phyloP scores from a whole-genome alignment of 169 alveolate genomes.

The Plasmodium knowlesi region DNA sequence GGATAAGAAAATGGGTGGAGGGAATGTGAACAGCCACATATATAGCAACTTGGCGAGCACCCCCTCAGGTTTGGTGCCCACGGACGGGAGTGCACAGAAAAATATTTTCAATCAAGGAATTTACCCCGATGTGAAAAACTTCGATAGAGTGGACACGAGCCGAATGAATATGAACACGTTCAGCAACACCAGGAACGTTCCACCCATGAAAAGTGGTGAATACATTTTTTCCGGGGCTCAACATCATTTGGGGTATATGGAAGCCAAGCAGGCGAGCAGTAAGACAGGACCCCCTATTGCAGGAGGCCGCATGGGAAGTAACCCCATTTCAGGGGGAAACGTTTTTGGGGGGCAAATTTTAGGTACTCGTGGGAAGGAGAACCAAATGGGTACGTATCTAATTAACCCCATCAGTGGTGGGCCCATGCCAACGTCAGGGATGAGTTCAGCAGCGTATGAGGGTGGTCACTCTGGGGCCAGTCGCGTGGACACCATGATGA shows the following conservation, averaged over 20 bases:
- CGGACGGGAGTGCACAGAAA: conserved; percentile 1
- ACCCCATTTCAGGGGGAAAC: not conserved
- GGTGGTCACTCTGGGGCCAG: not conserved
- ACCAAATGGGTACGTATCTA: not conserved
- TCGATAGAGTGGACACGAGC: conserved; percentile 2
- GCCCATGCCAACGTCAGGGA: not conserved
- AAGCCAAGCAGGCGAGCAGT: not conserved
- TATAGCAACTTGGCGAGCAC: not conserved
- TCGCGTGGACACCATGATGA: conserved; percentile 4
- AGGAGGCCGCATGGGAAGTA: conserved; percentile 1
- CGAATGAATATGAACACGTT: conserved; percentile 29
- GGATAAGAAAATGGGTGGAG: not conserved
- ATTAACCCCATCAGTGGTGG: not conserved
- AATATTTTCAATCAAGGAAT: not conserved
- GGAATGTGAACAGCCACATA: not conserved
- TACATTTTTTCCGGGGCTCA: not conserved
- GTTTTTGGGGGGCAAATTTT: not conserved
- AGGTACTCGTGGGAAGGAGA: not conserved
- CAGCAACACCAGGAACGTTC: conserved; percentile 30
- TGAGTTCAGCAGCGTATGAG: not conserved
- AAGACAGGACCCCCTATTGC: not conserved
- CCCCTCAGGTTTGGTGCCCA: not conserved
- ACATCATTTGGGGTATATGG: conserved; percentile 6
- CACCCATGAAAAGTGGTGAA: conserved; percentile 12
- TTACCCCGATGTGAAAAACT: conserved; percentile 7